Conservation (phyloP, 2,329 filamentous ascomycete species). For the Coleophoma eucalyptorum region DNA sequence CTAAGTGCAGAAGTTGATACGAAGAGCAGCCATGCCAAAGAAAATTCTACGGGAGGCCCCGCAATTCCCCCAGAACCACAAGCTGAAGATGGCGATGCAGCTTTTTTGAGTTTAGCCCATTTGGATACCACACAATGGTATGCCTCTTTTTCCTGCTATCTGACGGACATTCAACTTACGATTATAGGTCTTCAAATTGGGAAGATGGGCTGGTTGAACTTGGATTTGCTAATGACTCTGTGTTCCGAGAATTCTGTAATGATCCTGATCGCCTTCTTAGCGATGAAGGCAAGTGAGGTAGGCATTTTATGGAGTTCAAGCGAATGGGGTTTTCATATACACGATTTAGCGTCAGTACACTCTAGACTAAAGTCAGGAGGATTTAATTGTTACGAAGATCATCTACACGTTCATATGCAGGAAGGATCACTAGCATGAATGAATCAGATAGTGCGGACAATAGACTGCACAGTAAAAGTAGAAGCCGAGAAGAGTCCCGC, state of each 20-base stretch:
- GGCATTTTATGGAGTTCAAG: no score
- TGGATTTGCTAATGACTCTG: not conserved
- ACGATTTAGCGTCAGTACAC: no score
- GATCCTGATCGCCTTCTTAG: not conserved
- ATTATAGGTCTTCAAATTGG: not conserved
- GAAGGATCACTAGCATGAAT: no score
- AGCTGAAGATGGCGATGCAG: not conserved
- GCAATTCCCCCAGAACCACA: not conserved
- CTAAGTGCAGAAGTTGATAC: not conserved
- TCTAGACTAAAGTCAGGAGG: no score
- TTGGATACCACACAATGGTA: slow-evolving; percentile 1
- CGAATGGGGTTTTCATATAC: no score
- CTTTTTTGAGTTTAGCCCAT: not conserved
- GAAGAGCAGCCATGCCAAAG: not conserved
- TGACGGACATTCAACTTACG: not conserved
- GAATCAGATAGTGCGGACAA: no score
- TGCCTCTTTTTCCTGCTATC: not conserved
- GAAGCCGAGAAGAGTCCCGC: no score
- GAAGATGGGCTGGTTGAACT: slow-evolving; percentile 1
- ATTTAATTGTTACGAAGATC: no score
- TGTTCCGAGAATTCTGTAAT: slow-evolving; percentile 1
- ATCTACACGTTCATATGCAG: no score
- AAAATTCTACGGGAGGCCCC: not conserved
- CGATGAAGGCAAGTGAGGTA: not conserved
- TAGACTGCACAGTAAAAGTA: no score